Conservation (phyloP, 257 asterid species). For the Nyctanthes arbortristis region DNA sequence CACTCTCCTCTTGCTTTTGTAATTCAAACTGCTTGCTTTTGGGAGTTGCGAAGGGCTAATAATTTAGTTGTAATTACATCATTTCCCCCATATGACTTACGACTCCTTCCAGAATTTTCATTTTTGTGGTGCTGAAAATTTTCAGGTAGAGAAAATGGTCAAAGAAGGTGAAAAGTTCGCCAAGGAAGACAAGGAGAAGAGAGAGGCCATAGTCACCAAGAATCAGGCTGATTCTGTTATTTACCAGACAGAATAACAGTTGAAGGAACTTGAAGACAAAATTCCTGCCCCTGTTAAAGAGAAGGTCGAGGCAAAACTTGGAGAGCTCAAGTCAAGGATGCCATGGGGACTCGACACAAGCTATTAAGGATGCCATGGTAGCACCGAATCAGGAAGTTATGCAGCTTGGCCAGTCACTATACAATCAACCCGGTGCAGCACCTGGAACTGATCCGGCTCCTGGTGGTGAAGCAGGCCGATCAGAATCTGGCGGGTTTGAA, state of each 20-base stretch:
- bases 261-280: slow-evolving; percentile 93
- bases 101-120: background rate
- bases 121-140: background rate
- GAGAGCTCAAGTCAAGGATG: slow-evolving; percentile 85
- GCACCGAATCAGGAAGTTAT: slow-evolving; percentile 97
- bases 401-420: slow-evolving; percentile 93
- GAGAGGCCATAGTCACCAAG: slow-evolving; percentile 94
- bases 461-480: slow-evolving; percentile 43
- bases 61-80: no score
- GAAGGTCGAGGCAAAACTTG: slow-evolving; percentile 88
- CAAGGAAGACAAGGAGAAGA: slow-evolving; percentile 94
- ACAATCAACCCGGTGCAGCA: slow-evolving; percentile 80
- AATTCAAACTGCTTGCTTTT: no score
- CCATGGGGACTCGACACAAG: slow-evolving; percentile 83
- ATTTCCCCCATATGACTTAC: background rate
- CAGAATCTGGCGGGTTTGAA: no score
- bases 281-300: slow-evolving; percentile 84
- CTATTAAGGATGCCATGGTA: slow-evolving; percentile 86
- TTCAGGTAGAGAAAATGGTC: slow-evolving; percentile 94
- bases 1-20: no score
- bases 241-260: slow-evolving; percentile 94
- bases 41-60: no score
- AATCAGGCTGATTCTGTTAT: slow-evolving; percentile 93
- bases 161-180: slow-evolving; percentile 87
- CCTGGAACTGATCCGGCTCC: slow-evolving; percentile 72